These are phyloP conservation scores for Phytophthora tentaculata DNA, from an alignment of 352 stramenopile genomes.

Conservation along the genomic window DNA sequence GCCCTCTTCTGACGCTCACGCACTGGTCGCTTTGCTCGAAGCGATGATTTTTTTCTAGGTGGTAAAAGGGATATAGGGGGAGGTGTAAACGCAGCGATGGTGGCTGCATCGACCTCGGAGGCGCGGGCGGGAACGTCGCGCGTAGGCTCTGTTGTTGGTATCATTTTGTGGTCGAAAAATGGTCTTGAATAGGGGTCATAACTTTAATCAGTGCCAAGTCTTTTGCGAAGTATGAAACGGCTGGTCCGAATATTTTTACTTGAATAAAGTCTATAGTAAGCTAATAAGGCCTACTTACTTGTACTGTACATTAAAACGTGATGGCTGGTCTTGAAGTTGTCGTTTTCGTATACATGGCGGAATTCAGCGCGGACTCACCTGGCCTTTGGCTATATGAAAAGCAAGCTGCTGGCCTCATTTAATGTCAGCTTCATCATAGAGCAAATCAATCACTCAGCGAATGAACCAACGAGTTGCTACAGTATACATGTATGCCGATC, in stretches of 20 bases:
- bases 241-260: constrained; percentile 26
- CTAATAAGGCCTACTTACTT: too few species aligned
- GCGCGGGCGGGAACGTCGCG: constrained; percentile 2
- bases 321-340: constrained; percentile 12
- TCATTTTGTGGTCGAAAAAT: constrained; percentile 27
- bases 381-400: constrained; percentile 6
- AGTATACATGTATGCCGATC: background rate
- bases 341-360: background rate
- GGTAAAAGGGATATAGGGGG: background rate
- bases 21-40: constrained; percentile 35
- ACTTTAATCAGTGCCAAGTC: constrained; percentile 11
- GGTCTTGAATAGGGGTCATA: constrained; percentile 1
- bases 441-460: constrained; percentile 17
- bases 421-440: constrained; percentile 1
- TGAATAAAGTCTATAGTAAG: too few species aligned
- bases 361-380: constrained; percentile 9
- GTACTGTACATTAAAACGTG: too few species aligned
- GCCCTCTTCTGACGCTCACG: constrained; percentile 61
- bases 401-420: background rate
- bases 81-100: constrained; percentile 1
- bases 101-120: constrained; percentile 9
- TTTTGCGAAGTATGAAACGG: constrained; percentile 8
- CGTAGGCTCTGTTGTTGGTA: constrained; percentile 12
- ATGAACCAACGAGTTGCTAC: background rate
- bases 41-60: constrained; percentile 7